phyloP scores from a whole-genome alignment of 306 rosid genomes.

The Vigna reflexopilosa region DNA sequence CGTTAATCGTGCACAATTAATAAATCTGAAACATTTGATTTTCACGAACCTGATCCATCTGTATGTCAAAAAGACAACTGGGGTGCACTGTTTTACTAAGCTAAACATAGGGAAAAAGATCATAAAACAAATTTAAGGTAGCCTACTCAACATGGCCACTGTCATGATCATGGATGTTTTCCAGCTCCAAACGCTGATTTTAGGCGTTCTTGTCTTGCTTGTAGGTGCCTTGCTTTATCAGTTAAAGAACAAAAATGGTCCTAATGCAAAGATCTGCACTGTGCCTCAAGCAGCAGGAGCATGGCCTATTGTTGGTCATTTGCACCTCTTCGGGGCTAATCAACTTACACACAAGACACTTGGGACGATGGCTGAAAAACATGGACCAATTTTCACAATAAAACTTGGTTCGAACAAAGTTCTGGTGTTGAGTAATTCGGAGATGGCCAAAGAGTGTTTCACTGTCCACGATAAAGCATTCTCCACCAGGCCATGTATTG shows the following conservation, averaged over 20 bases:
- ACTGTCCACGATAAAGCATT: constrained; percentile 52
- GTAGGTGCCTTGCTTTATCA: constrained; percentile 28
- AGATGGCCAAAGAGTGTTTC: constrained; percentile 51
- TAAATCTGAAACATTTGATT: neutral
- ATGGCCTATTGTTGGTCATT: constrained; percentile 54
- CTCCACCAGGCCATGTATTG: constrained; percentile 46
- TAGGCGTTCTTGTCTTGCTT: constrained; percentile 33
- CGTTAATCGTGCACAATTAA: neutral
- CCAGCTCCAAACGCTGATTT: constrained; percentile 23
- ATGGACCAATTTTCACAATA: constrained; percentile 47
- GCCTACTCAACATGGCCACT: constrained; percentile 4
- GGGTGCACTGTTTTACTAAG: neutral
- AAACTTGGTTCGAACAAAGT: constrained; percentile 49
- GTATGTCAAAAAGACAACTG: neutral
- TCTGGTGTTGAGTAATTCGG: constrained; percentile 47
- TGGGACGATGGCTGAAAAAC: constrained; percentile 47
- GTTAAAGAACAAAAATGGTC: constrained; percentile 25
- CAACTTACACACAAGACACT: constrained; percentile 49
- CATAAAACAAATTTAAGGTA: neutral
- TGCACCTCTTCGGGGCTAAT: constrained; percentile 42
- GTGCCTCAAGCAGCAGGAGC: constrained; percentile 52
- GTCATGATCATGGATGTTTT: constrained; percentile 32
- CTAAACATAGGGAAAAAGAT: neutral
- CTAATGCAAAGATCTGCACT: constrained; percentile 29
- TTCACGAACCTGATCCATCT: neutral